Evolutionary conservation across 768 basidiomycete genomes (phyloP), one percentile per base, ranked within the genome.

Genomic region (Nidula microcarpa): DNA sequence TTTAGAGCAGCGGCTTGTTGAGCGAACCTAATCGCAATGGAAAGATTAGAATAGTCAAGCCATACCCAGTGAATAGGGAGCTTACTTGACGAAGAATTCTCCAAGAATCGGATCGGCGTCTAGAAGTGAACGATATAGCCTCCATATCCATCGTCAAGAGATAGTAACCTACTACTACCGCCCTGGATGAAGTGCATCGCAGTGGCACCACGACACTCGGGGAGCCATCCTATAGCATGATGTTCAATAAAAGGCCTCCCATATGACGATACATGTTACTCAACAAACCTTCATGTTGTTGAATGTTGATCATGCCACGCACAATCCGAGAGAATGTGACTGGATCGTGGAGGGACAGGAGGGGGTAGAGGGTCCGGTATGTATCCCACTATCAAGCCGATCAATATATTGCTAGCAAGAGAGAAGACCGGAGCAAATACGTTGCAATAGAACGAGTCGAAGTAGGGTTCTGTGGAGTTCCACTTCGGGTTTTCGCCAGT

Each of bases 361-460:
- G 68, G 0, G 85, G 79, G 59, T 76, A 86, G 8, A 86, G 66
- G 0, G 82, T 84, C 13, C 84, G 74, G 60, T 80, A 85, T 1
- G 84, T 85, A 55, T 86, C 84, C 85, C 84, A 84, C 82, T 85
- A 23, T 18, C 13, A 10, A 46, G 18, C 23, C 23, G 30, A 51
- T 36, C 9, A 47, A 34, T 32, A 4, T 52, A 50, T 30, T n/a
- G 11, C 5, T 2, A 32, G n/a, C 35, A 43, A 5, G 8, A 23
- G 34, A 47, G 10, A 37, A 33, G 35, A 43, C 50, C 13, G 47
- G 33, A 17, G 8, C 8, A 58, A 78, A n/a, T 55, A 83, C 84
- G 53, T 86, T 86, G 67, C 85, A 87, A 55, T 87, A 86, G 49
- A 85, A 74, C 0, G 84, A 84, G 62, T 87, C 84, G 52, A 74